Percentiles rank a stretch among this genome's conserved stretches.
These are phyloP conservation scores for Hirsutella thompsonii DNA, from an alignment of 2,329 filamentous ascomycete species.

Conservation along the genomic window DNA sequence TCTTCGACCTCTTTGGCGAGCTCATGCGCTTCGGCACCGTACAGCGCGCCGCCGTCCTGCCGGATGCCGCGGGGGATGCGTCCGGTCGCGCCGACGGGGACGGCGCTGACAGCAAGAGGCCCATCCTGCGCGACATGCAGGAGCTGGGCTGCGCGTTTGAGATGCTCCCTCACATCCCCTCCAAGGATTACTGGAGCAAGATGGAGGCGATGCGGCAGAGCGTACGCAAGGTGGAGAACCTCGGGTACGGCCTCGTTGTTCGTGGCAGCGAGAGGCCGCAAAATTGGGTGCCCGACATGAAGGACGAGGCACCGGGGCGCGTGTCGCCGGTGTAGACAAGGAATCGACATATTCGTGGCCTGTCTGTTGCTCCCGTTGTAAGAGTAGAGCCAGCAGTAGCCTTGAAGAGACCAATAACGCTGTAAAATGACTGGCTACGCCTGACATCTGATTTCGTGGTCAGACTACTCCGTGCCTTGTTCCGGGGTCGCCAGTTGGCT, in stretches of 20 bases:
- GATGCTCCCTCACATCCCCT: slow-evolving; percentile 47
- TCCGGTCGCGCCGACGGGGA: slow-evolving; percentile 16
- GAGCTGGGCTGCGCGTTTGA: slow-evolving; percentile 66
- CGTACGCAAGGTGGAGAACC: slow-evolving; percentile 86
- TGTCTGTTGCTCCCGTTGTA: too few species aligned
- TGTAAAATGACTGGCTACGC: too few species aligned
- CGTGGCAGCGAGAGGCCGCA: slow-evolving; percentile 78
- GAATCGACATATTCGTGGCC: neutral
- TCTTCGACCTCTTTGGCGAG: slow-evolving; percentile 92
- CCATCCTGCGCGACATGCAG: slow-evolving; percentile 71
- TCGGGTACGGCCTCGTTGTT: slow-evolving; percentile 78
- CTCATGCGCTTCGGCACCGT: slow-evolving; percentile 95
- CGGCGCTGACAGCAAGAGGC: slow-evolving; percentile 23
- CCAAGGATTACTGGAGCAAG: slow-evolving; percentile 59
- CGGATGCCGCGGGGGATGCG: neutral
- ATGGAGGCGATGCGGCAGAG: slow-evolving; percentile 75
- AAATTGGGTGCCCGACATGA: slow-evolving; percentile 79
- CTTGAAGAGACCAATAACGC: too few species aligned
- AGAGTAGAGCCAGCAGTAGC: too few species aligned
- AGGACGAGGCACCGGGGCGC: slow-evolving; percentile 19
- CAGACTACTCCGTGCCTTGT: too few species aligned
- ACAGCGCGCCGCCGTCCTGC: slow-evolving; percentile 43
- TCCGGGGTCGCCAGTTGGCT: too few species aligned
- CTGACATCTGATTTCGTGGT: too few species aligned
- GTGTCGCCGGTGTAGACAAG: slow-evolving; percentile 12